A percentile compares a stretch with the other conserved stretches of the same genome.
These are phyloP conservation scores for Trichoderma pleuroti DNA, from an alignment of 2,329 filamentous ascomycete species.

Conservation along the genomic window DNA sequence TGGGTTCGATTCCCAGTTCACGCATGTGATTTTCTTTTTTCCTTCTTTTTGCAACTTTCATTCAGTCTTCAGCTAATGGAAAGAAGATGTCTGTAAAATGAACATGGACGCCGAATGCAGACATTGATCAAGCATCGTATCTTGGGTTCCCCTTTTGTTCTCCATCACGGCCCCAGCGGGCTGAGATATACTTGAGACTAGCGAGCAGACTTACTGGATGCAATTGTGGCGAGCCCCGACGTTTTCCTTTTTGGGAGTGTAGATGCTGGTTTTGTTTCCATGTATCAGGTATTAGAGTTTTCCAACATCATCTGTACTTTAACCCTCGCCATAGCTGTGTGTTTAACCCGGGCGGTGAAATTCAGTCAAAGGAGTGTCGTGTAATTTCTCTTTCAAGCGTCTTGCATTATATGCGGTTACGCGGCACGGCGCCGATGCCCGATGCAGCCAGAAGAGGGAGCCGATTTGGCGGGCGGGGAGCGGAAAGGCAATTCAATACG, in stretches of 20 bases:
- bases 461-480: not conserved
- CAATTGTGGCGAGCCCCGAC: not conserved
- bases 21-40: slow-evolving; percentile 24
- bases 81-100: not conserved
- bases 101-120: not conserved
- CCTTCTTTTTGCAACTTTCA: not conserved
- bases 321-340: not conserved
- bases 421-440: not conserved
- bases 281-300: not conserved
- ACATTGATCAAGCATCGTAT: not conserved
- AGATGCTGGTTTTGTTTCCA: not conserved
- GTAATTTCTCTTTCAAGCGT: not conserved
- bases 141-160: not conserved
- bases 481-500: not conserved
- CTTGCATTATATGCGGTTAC: not conserved
- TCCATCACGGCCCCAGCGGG: not conserved
- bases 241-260: not conserved
- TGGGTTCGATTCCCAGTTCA: slow-evolving; percentile 35
- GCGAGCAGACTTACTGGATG: not conserved
- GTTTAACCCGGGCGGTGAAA: too few relatives aligned
- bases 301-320: not conserved
- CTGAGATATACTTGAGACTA: not conserved
- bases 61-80: not conserved
- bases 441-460: not conserved
- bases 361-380: too few relatives aligned